Evolutionary conservation across 1,284 basidiomycete genomes (phyloP).

Genomic region (Mycena citricolor): DNA sequence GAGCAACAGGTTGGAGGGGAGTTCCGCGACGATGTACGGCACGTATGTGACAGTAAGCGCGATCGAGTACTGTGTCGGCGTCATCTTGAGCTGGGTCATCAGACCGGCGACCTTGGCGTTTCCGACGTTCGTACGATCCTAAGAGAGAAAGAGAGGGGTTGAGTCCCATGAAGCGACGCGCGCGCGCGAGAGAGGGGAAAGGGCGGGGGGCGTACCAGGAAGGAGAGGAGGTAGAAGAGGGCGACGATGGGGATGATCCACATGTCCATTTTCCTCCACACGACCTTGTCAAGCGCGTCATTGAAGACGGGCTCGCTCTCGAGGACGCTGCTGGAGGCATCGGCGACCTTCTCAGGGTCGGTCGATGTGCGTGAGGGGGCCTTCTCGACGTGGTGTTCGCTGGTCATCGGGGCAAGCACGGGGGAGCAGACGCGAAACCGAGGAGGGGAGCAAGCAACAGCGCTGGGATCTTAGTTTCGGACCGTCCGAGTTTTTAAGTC

Average conservation of each 20-base stretch:
- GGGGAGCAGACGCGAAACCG: neutral
- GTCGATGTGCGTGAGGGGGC: constrained; percentile 18
- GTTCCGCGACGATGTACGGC: constrained; percentile 57
- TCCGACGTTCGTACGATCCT: constrained; percentile 34
- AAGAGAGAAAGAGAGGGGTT: constrained; percentile 17
- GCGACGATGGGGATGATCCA: constrained; percentile 48
- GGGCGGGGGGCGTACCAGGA: constrained; percentile 41
- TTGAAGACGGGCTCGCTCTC: constrained; percentile 22
- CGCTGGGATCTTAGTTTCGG: too few species aligned
- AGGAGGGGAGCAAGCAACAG: too few species aligned
- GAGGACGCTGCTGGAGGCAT: constrained; percentile 22
- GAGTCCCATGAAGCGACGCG: too few species aligned
- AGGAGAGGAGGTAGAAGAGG: constrained; percentile 51
- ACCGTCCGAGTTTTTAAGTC: too few species aligned
- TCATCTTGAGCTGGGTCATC: constrained; percentile 38
- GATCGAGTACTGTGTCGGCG: constrained; percentile 33
- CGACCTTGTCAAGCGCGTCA: constrained; percentile 33
- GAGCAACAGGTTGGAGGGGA: constrained; percentile 62
- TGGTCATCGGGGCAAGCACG: neutral
- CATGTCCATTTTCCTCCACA: constrained; percentile 51
- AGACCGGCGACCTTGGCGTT: constrained; percentile 48
- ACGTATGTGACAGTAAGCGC: constrained; percentile 42
- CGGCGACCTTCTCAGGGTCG: constrained; percentile 22
- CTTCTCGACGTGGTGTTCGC: constrained; percentile 6
- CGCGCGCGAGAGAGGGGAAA: too few species aligned